phyloP scores from a whole-genome alignment of 139 green algal species.

The Closterium sp. region DNA sequence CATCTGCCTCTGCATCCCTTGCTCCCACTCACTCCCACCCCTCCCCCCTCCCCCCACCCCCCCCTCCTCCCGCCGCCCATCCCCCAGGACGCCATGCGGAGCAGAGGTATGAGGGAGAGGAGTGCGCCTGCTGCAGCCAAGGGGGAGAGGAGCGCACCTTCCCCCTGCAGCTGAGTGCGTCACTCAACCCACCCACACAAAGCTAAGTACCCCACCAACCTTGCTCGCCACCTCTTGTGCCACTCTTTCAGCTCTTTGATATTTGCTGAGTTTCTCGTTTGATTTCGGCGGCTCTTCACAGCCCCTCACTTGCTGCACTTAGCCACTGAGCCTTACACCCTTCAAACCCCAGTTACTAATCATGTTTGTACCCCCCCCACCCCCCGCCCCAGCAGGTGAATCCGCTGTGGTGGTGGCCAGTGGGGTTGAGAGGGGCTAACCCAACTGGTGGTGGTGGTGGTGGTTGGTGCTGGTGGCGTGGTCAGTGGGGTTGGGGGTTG shows the following conservation, averaged over 20 bases:
- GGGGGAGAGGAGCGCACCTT: no score
- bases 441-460: no score
- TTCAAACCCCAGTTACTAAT: not conserved
- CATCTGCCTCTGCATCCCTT: not conserved
- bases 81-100: no score
- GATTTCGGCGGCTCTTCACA: no score
- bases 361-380: not conserved
- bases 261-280: not conserved
- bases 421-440: no score
- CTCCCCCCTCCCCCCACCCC: no score
- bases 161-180: not conserved
- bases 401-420: not conserved
- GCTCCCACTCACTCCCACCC: not conserved
- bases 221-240: not conserved
- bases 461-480: not conserved
- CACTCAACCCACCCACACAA: no score
- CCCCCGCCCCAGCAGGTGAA: not conserved
- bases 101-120: no score
- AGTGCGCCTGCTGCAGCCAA: no score
- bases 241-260: not conserved
- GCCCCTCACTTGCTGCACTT: not conserved
- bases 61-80: no score
- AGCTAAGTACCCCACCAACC: not conserved
- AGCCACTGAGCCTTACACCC: no score
- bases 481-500: not conserved